These are phyloP conservation scores for Calocera cornea DNA, from an alignment of 768 basidiomycete species.

Conservation along the genomic window DNA sequence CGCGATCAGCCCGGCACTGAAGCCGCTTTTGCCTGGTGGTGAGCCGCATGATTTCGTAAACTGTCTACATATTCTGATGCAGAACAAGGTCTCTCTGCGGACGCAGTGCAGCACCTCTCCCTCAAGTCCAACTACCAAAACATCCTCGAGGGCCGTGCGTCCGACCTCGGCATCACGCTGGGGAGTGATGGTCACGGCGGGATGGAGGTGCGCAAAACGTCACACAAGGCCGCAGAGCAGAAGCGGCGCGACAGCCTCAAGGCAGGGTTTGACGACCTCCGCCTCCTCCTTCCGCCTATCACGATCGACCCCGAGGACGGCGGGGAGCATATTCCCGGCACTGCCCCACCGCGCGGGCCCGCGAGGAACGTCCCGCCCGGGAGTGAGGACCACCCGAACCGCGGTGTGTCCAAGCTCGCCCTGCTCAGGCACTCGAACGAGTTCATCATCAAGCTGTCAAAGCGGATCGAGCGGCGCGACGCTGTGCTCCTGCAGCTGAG, in stretches of 20 bases:
- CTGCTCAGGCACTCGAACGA: slow-evolving; percentile 83
- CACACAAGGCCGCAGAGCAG: slow-evolving; percentile 94
- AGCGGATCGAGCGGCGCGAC: slow-evolving; percentile 64
- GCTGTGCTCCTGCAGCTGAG: slow-evolving; percentile 58
- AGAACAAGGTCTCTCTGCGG: slow-evolving; percentile 12
- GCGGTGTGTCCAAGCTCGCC: slow-evolving; percentile 87
- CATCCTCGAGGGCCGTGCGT: slow-evolving; percentile 13
- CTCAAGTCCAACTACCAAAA: slow-evolving; percentile 15
- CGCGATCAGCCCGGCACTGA: slow-evolving; percentile 41
- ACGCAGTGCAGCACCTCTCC: slow-evolving; percentile 15
- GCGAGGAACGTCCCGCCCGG: slow-evolving; percentile 42
- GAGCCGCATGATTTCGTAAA: background rate
- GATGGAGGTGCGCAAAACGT: slow-evolving; percentile 44
- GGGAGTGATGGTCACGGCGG: background rate
- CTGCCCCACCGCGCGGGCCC: slow-evolving; percentile 77
- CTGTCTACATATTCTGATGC: background rate
- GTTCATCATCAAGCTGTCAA: slow-evolving; percentile 64
- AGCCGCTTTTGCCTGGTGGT: slow-evolving; percentile 61
- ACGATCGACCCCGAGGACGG: slow-evolving; percentile 52
- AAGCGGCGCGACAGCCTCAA: slow-evolving; percentile 94
- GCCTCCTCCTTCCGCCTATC: slow-evolving; percentile 73
- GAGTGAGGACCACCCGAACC: slow-evolving; percentile 82
- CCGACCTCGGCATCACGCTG: slow-evolving; percentile 4
- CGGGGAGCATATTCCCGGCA: slow-evolving; percentile 71
- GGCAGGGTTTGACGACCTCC: slow-evolving; percentile 78